phyloP scores from a whole-genome alignment of 208 protist species.

The Acanthamoeba healyi region DNA sequence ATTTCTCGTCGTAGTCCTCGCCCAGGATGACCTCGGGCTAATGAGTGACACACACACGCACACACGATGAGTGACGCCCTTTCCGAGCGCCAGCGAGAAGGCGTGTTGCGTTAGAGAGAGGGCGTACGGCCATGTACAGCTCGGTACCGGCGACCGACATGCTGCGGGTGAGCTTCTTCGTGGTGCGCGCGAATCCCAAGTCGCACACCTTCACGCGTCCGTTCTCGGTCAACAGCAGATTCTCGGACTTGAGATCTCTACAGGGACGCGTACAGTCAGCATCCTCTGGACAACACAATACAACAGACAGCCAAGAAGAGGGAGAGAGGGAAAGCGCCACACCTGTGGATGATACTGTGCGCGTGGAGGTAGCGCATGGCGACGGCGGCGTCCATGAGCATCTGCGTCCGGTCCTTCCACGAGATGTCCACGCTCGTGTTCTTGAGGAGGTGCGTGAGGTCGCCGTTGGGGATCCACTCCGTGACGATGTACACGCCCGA shows the following conservation, averaged over 20 bases:
- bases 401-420: constrained; percentile 18
- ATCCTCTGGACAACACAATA: background rate
- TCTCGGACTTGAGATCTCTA: constrained; percentile 64
- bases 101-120: background rate
- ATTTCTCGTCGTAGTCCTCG: constrained; percentile 28
- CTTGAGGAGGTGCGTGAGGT: constrained; percentile 35
- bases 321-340: background rate
- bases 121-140: constrained; percentile 21
- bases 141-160: constrained; percentile 59
- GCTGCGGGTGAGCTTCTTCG: constrained; percentile 37
- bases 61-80: too few relatives aligned
- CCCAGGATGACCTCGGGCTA: constrained; percentile 25
- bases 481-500: constrained; percentile 69
- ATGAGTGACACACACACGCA: too few relatives aligned
- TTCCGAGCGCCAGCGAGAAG: too few relatives aligned
- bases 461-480: constrained; percentile 59
- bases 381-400: constrained; percentile 24
- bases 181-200: constrained; percentile 12
- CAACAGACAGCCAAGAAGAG: background rate
- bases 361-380: constrained; percentile 65
- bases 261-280: background rate
- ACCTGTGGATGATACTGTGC: constrained; percentile 67
- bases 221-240: constrained; percentile 54
- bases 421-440: constrained; percentile 11
- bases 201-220: constrained; percentile 46